Conservation (phyloP, 805 yeast species). For the Lachancea meyersii region DNA sequence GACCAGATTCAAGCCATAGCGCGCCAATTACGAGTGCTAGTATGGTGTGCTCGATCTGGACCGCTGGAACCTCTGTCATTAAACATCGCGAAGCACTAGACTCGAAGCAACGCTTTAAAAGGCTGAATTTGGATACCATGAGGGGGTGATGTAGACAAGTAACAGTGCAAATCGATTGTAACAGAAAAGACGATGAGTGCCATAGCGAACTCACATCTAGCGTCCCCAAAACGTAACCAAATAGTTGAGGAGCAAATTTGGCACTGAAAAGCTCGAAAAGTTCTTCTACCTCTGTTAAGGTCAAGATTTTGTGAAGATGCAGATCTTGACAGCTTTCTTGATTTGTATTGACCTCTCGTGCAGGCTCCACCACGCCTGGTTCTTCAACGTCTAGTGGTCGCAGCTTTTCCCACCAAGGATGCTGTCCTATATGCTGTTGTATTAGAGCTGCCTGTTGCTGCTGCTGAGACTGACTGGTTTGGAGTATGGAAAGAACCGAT, state of each 20-base stretch:
- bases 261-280: constrained; percentile 47
- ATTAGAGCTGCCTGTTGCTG: constrained; percentile 4
- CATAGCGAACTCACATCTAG: constrained; percentile 46
- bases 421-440: not conserved
- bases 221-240: constrained; percentile 55
- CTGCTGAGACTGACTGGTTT: constrained; percentile 21
- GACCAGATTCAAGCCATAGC: constrained; percentile 61
- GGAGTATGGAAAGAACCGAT: constrained; percentile 34
- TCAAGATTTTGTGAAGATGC: constrained; percentile 29
- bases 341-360: not conserved
- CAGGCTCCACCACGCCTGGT: not conserved
- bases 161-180: constrained; percentile 55
- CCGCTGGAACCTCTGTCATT: constrained; percentile 31
- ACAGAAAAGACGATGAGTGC: constrained; percentile 50
- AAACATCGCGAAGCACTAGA: constrained; percentile 32
- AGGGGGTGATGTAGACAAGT: constrained; percentile 55
- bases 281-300: constrained; percentile 35
- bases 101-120: constrained; percentile 32
- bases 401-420: not conserved
- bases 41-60: constrained; percentile 50
- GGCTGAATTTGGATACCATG: constrained; percentile 8
- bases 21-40: constrained; percentile 59
- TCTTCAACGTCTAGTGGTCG: not conserved
- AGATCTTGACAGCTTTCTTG: constrained; percentile 27
- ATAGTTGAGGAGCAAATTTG: constrained; percentile 55